phyloP scores from a whole-genome alignment of 2,329 filamentous ascomycete species.

The Pseudopyrenochaeta lycopersici region DNA sequence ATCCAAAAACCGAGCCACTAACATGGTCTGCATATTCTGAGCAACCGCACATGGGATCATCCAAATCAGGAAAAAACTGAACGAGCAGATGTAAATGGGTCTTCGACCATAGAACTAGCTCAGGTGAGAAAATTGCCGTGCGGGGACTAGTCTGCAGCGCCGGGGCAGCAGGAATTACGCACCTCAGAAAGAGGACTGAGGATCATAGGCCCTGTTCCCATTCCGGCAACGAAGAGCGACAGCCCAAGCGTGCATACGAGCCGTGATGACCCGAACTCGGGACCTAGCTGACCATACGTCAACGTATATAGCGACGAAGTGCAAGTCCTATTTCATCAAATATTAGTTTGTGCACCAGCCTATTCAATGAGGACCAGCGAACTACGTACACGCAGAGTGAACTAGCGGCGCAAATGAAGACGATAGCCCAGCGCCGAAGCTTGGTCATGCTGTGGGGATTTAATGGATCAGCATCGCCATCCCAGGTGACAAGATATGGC shows the following conservation, averaged over 20 bases:
- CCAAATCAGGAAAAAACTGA: conserved; percentile 79
- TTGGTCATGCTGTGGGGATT: conserved; percentile 75
- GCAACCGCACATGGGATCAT: conserved; percentile 83
- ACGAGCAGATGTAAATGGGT: conserved; percentile 80
- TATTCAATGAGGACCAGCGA: not conserved
- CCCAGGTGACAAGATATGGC: conserved; percentile 76
- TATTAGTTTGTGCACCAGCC: conserved; percentile 8
- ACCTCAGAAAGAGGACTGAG: conserved; percentile 63
- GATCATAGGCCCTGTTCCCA: conserved; percentile 67
- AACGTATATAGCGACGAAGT: conserved; percentile 89
- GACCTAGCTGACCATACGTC: conserved; percentile 79
- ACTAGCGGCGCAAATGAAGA: conserved; percentile 75
- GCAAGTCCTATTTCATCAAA: conserved; percentile 68
- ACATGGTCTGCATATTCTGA: conserved; percentile 81
- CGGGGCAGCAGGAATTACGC: conserved; percentile 15
- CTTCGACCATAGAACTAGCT: conserved; percentile 79
- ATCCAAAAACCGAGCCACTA: conserved; percentile 80
- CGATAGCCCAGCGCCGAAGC: conserved; percentile 80
- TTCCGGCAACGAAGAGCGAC: conserved; percentile 82
- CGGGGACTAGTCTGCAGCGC: not conserved
- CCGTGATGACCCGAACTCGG: conserved; percentile 75
- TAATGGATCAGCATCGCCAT: conserved; percentile 75
- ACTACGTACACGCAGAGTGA: conserved; percentile 82
- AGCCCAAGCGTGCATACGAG: conserved; percentile 82
- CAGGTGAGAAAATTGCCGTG: conserved; percentile 6